Percentiles rank a stretch among this genome's conserved stretches.
phyloP scores from a whole-genome alignment of 257 asterid genomes.

The Misopates orontium region DNA sequence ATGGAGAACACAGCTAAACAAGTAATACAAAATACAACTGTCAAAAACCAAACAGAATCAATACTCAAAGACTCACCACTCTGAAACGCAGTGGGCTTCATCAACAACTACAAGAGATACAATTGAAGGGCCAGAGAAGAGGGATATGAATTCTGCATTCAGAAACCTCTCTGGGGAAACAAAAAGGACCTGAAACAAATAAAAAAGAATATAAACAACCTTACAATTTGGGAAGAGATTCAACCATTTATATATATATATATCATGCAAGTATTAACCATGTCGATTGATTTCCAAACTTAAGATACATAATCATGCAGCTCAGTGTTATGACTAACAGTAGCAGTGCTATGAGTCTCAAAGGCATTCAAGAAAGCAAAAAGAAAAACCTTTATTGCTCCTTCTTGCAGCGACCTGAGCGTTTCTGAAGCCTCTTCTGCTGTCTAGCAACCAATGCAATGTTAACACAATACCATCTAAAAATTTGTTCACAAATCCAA shows the following conservation, averaged over 20 bases:
- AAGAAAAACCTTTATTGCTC: constrained; percentile 64
- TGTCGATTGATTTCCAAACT: constrained; percentile 4
- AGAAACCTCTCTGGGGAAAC: constrained; percentile 98
- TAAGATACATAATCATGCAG: background rate
- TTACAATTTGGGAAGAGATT: constrained; percentile 16
- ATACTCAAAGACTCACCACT: constrained; percentile 70
- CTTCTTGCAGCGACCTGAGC: constrained; percentile 66
- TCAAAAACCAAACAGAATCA: constrained; percentile 3
- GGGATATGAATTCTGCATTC: constrained; percentile 70
- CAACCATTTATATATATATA: constrained; percentile 8
- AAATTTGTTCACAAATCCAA: background rate
- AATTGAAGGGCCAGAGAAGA: constrained; percentile 47
- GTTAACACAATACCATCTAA: constrained; percentile 27
- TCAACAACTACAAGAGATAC: constrained; percentile 89
- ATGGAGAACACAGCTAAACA: constrained; percentile 4
- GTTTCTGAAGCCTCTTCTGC: constrained; percentile 75
- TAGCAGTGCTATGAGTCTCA: background rate
- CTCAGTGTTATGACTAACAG: background rate
- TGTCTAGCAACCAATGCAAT: constrained; percentile 45
- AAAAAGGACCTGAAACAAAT: constrained; percentile 75
- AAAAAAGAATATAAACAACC: constrained; percentile 3
- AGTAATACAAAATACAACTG: background rate
- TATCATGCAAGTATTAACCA: constrained; percentile 10
- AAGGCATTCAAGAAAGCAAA: constrained; percentile 2
- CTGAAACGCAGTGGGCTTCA: constrained; percentile 98